Percentiles rank a stretch among this genome's conserved stretches.
Evolutionary conservation across 1,139 yeast genomes (phyloP).

Genomic region (Yamadazyma trypodendri): DNA sequence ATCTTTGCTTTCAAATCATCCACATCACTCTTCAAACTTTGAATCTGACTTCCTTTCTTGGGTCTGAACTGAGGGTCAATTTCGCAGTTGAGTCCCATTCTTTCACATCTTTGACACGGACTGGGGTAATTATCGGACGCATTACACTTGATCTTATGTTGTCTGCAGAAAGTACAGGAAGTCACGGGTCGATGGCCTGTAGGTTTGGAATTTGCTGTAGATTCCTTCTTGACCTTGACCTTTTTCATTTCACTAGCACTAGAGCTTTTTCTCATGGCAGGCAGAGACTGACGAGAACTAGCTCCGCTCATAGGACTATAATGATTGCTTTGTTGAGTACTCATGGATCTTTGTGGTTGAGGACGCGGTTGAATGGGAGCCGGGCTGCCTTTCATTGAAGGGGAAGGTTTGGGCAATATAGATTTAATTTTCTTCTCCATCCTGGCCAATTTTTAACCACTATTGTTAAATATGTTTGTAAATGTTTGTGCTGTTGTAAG

Average conservation of each 20-base stretch:
- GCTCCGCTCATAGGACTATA: conserved; percentile 3
- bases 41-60: conserved; percentile 87
- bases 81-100: conserved; percentile 78
- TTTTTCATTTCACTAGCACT: conserved; percentile 11
- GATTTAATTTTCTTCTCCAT: conserved; percentile 42
- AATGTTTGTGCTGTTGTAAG: neutral
- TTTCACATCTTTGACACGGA: conserved; percentile 80
- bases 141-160: conserved; percentile 90
- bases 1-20: conserved; percentile 78
- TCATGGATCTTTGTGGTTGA: conserved; percentile 6
- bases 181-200: conserved; percentile 79
- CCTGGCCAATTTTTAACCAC: neutral
- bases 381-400: conserved; percentile 12
- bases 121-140: conserved; percentile 82
- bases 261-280: conserved; percentile 8
- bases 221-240: conserved; percentile 10
- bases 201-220: conserved; percentile 21
- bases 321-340: conserved; percentile 4
- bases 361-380: conserved; percentile 10
- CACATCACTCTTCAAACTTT: conserved; percentile 78
- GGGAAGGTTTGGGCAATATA: conserved; percentile 24
- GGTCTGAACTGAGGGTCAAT: conserved; percentile 92
- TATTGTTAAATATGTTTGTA: neutral
- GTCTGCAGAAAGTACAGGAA: conserved; percentile 91
- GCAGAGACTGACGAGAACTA: conserved; percentile 10